A percentile compares a stretch with the other conserved stretches of the same genome.
phyloP scores from a whole-genome alignment of 2,329 filamentous ascomycete species.

The Monosporascus sp. region DNA sequence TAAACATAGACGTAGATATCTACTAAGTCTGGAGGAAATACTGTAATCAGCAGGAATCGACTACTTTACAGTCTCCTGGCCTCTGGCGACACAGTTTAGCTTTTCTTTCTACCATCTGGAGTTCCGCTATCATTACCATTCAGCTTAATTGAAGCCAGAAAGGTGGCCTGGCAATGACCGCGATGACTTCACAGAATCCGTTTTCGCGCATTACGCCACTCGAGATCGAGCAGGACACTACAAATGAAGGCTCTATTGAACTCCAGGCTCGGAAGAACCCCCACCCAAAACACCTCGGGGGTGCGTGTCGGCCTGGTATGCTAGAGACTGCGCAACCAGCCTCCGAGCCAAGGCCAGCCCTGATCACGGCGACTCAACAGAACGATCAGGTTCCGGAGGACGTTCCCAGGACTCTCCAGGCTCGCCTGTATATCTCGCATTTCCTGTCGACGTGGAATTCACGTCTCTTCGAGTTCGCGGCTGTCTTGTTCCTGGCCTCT shows the following conservation, averaged over 20 bases:
- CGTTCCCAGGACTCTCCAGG: neutral
- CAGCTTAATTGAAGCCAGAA: too few relatives aligned
- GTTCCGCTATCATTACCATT: too few relatives aligned
- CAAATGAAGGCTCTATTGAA: neutral
- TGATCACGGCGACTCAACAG: neutral
- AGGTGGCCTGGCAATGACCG: neutral
- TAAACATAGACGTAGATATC: neutral
- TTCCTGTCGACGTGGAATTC: constrained; percentile 61
- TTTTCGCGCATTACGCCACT: neutral
- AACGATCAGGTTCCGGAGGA: neutral
- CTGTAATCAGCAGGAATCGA: neutral
- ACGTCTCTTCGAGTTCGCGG: constrained; percentile 58
- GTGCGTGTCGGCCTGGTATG: neutral
- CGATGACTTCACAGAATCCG: neutral
- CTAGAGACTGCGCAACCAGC: neutral
- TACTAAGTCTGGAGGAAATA: neutral
- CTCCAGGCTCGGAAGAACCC: neutral
- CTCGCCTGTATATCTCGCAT: constrained; percentile 52
- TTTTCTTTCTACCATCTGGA: too few relatives aligned
- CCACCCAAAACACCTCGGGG: too few relatives aligned
- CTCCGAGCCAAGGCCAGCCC: neutral
- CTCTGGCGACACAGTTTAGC: too few relatives aligned
- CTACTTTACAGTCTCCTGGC: too few relatives aligned
- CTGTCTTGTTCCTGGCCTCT: constrained; percentile 52
- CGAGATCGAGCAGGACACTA: neutral